Percentiles rank a stretch among this genome's conserved stretches.
These are phyloP conservation scores for Bauhinia variegata DNA, from an alignment of 306 rosid species.

Conservation along the genomic window DNA sequence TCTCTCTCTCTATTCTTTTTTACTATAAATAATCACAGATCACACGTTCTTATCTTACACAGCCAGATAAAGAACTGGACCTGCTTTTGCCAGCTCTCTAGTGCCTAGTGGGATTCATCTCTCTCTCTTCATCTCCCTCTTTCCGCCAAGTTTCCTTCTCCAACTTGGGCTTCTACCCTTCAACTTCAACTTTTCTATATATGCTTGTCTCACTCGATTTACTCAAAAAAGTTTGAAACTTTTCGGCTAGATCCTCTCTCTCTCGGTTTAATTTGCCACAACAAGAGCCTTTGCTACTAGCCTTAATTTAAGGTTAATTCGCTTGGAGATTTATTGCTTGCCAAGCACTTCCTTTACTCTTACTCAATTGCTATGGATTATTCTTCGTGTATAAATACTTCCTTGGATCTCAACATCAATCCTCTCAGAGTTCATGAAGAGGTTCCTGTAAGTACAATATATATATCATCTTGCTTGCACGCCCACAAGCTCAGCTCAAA, in stretches of 20 bases:
- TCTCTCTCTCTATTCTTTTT: too few species aligned
- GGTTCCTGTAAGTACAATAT: constrained; percentile 55
- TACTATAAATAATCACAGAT: neutral
- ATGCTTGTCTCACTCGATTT: constrained; percentile 1
- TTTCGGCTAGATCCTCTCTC: constrained; percentile 3
- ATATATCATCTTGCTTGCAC: constrained; percentile 2
- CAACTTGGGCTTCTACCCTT: constrained; percentile 31
- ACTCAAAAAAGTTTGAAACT: neutral
- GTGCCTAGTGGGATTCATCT: constrained; percentile 27
- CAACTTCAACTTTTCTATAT: constrained; percentile 33
- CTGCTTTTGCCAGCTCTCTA: constrained; percentile 46
- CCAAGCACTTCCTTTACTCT: neutral
- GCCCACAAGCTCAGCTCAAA: constrained; percentile 18
- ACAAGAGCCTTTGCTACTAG: constrained; percentile 12
- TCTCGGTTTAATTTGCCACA: constrained; percentile 28
- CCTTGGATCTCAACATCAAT: constrained; percentile 69
- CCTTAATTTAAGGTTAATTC: neutral
- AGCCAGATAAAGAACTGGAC: neutral
- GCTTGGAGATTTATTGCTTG: too few species aligned
- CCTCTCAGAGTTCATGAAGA: constrained; percentile 57
- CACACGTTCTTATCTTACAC: constrained; percentile 26
- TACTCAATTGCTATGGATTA: constrained; percentile 51
- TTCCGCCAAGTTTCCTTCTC: constrained; percentile 65
- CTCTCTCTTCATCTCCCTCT: constrained; percentile 36
- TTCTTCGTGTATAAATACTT: constrained; percentile 65